A percentile compares a stretch with the other conserved stretches of the same genome.
Conservation (phyloP, 164 flowering plant genomes). For the Amborella trichopoda region DNA sequence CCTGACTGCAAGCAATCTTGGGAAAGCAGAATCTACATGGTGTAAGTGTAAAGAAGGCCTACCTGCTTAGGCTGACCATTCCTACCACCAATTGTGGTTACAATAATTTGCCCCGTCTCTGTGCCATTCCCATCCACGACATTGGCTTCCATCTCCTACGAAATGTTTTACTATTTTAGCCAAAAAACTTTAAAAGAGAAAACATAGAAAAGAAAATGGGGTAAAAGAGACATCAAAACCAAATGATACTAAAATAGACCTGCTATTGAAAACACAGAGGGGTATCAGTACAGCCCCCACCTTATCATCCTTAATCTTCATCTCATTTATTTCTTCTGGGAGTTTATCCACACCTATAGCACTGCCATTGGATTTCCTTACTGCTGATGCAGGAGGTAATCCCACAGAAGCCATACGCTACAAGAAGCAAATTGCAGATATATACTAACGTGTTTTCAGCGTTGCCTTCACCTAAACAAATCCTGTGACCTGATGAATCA, state of each 20-base stretch:
- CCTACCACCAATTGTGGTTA: conserved; percentile 67
- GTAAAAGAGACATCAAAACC: too few relatives aligned
- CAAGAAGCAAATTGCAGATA: neutral
- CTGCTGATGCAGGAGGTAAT: conserved; percentile 17
- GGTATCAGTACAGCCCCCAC: too few relatives aligned
- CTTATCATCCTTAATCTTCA: conserved; percentile 66
- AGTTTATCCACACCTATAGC: conserved; percentile 42
- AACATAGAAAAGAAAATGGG: too few relatives aligned
- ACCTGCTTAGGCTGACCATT: conserved; percentile 80
- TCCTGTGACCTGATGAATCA: too few relatives aligned
- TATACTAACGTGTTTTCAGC: neutral
- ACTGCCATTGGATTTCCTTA: conserved; percentile 22
- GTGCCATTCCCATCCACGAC: conserved; percentile 67
- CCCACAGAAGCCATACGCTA: conserved; percentile 31
- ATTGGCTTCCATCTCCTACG: conserved; percentile 58
- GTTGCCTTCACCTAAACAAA: too few relatives aligned
- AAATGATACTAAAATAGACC: too few relatives aligned
- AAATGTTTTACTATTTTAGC: too few relatives aligned
- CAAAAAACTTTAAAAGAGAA: too few relatives aligned
- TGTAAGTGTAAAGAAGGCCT: conserved; percentile 2
- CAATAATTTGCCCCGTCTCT: conserved; percentile 68
- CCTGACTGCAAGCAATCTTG: too few relatives aligned
- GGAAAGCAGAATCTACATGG: too few relatives aligned
- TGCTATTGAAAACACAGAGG: too few relatives aligned
- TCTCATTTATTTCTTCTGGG: conserved; percentile 54